Base-by-base conservation (phyloP, 768 basidiomycete species). In the Mycena chlorophos region DNA sequence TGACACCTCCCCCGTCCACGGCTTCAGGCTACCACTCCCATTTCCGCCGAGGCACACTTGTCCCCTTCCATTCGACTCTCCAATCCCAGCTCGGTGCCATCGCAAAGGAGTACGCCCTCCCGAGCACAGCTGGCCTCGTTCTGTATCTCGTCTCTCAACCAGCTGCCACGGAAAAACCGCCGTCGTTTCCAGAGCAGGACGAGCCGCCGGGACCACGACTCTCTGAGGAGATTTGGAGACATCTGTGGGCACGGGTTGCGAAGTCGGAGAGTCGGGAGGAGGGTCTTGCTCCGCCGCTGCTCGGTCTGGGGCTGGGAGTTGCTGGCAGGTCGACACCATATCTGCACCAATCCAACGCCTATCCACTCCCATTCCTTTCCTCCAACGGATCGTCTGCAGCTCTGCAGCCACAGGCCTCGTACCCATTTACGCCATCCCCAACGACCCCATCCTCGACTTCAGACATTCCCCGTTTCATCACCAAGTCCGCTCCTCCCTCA, bases 71-170 rank as follows among this genome's bases (percentile, higher is more conserved):
- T 66, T 78, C 94, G 4, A 91, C 88, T 0, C 74, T 98, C 1
- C 87, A 91, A 38, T 81, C 86, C 1, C 95, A 97, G 68, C 73
- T 97, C 10, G 77, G 78, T 20, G 89, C 92, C 5, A 97, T 98
- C 49, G 94, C 95, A 14, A 87, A 87, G 70, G 95, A 98, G 71
- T 98, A 94, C 65, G 90, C 91, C 2, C 76, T 98, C 17, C 95
- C 95, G 1, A 92, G 88, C 62, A 91, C 90, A 0, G 71, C 82
- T 14, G 95, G 95, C 4, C 72, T 98, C 45, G 76, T 91, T 39
- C 77, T 98, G 2, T 98, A 94, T 70, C 83, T 98, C 43, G 81
- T 91, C 40, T 75, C 72, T 12, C 56, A 62, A 23, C 50, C 42
- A n/a, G 8, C 31, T 38, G 38, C 27, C 3, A 12, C 51, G 4